Evolutionary conservation across 1,139 yeast species (phyloP).

Genomic region (Dujonia santamariae): DNA sequence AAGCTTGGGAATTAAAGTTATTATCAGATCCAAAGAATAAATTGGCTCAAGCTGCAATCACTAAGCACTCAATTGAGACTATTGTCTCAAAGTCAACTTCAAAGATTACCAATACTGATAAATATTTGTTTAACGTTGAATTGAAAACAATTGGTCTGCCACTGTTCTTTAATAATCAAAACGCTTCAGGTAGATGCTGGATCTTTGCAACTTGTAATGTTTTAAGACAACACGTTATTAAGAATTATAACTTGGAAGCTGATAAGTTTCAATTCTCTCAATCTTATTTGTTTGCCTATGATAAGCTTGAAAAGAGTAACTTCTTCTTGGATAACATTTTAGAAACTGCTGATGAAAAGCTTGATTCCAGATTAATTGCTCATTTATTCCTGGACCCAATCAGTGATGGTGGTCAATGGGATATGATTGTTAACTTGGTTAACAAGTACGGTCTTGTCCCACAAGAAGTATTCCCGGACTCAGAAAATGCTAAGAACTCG

Average conservation of each 20-base stretch:
- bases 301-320: constrained; percentile 73
- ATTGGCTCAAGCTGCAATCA: constrained; percentile 58
- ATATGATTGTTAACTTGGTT: constrained; percentile 71
- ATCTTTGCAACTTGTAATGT: constrained; percentile 78
- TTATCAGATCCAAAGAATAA: constrained; percentile 52
- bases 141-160: constrained; percentile 69
- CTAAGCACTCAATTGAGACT: constrained; percentile 45
- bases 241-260: constrained; percentile 60
- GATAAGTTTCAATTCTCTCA: constrained; percentile 68
- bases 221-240: constrained; percentile 60
- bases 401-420: constrained; percentile 84
- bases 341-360: constrained; percentile 60
- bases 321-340: constrained; percentile 72
- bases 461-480: constrained; percentile 66
- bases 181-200: constrained; percentile 82
- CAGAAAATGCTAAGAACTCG: constrained; percentile 60
- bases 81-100: constrained; percentile 34
- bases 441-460: constrained; percentile 81
- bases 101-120: constrained; percentile 26
- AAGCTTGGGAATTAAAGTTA: constrained; percentile 51
- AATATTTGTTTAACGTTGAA: constrained; percentile 55
- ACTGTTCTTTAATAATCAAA: constrained; percentile 60
- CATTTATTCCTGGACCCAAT: constrained; percentile 62
- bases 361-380: constrained; percentile 67
- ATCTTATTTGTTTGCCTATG: constrained; percentile 63